These are phyloP conservation scores for Lichtheimia corymbifera DNA, from an alignment of 371 early-diverging fungal species.

Conservation along the genomic window DNA sequence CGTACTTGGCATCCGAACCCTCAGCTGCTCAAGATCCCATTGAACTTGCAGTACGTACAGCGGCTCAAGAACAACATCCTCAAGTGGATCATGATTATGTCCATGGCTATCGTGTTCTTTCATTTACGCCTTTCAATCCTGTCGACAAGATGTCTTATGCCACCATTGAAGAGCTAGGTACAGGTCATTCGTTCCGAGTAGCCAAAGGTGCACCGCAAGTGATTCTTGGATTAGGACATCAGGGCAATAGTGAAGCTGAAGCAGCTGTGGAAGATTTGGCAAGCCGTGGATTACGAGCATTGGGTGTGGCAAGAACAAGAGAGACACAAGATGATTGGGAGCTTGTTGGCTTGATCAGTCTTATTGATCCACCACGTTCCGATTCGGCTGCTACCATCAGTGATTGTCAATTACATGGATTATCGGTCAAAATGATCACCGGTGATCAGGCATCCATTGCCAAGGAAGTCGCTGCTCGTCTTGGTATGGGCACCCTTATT, in stretches of 20 bases:
- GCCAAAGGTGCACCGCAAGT: constrained; percentile 97
- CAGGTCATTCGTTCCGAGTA: constrained; percentile 70
- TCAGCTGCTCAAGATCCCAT: constrained; percentile 88
- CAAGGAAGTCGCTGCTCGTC: constrained; percentile 75
- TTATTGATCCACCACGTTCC: constrained; percentile 89
- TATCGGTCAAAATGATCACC: constrained; percentile 82
- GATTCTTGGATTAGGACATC: constrained; percentile 72
- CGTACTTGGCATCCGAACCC: constrained; percentile 88
- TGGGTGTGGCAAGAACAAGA: constrained; percentile 85
- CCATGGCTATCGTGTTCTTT: constrained; percentile 84
- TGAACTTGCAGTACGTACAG: constrained; percentile 83
- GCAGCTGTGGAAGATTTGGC: constrained; percentile 82
- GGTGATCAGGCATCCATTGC: constrained; percentile 83
- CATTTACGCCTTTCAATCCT: constrained; percentile 92
- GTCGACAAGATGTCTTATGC: constrained; percentile 90
- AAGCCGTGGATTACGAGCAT: constrained; percentile 75
- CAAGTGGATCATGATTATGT: constrained; percentile 67
- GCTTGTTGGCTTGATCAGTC: constrained; percentile 72
- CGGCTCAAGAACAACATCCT: constrained; percentile 77
- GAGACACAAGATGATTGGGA: constrained; percentile 66
- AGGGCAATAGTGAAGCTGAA: constrained; percentile 77
- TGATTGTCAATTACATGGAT: constrained; percentile 65
- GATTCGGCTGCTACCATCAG: constrained; percentile 68
- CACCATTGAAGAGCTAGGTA: constrained; percentile 68
- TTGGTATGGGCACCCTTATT: constrained; percentile 70